Evolutionary conservation across 75 land plant species (phyloP), one percentile per base, ranked within the genome.

Genomic region (Pseudotsuga menziesii): DNA sequence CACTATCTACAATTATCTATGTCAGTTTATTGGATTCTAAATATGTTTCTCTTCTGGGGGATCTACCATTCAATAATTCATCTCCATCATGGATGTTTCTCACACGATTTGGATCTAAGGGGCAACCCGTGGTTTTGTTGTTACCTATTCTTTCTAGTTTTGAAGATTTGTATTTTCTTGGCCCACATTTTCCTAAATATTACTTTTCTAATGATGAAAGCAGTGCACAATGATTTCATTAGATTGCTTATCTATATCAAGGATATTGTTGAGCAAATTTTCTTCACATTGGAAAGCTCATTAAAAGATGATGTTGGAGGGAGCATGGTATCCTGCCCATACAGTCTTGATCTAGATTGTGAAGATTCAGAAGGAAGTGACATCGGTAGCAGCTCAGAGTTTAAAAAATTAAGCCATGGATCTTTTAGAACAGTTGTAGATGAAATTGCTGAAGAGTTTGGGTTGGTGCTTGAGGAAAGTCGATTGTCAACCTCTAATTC

Each of bases 1-100:
- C 97, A 41, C 78, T 78, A 66, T 48, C 82, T 11, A 74, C 93
- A 27, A 63, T 88, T 4, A 73, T 89, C 54, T 96, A 94, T 72
- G 71, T 96, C 48, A 96, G 97, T 81, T 77, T 93, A 54, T 77
- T 96, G 75, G 97, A 86, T 54, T 76, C 81, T 76, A 86, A 86
- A 72, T 82, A 82, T 73, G 78, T 78, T 25, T 77, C 78, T 52
- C 54, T 91, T 35, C 25, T 90, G 15, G 78, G 76, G 72, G 79
- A 83, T 41, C 25, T 66, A 23, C 56, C 81, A 20, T 63, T 56
- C 16, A 57, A 57, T 36, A 61, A 82, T 76, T 82, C 82, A 1
- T 70, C 78, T 59, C 78, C 84, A 36, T 83, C 88, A 58, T 96
- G 94, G 97, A 67, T 93, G 66, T 85, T 96, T 22, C 29, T 93